Base-by-base conservation (phyloP, 352 stramenopile species). In the Phytopythium ostracodes region DNA sequence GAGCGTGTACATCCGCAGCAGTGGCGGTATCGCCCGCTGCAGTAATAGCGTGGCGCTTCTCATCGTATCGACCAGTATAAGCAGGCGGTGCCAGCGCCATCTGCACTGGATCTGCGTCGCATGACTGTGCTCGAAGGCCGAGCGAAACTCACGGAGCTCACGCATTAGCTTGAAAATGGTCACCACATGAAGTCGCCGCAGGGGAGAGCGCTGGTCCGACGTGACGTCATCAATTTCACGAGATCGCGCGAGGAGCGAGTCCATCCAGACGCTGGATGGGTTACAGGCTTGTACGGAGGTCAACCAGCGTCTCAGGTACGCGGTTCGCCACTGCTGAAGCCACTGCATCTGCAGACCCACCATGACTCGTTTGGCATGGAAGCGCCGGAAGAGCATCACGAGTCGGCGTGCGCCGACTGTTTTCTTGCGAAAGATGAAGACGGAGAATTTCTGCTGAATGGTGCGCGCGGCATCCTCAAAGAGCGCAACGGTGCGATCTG, bases 321-420 rank as follows among this genome's bases (percentile, higher is more conserved):
- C 1, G 15, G 10, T 15, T 6, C 11, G 47, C 66, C 66, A 79
- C 1, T 17, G 20, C 9, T 60, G 10, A 15, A 77, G 47, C 36
- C 60, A 67, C 22, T 50, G 43, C 3, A 46, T 12, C 31, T 66
- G 56, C 38, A 24, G 62, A 10, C 38, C 9, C 8, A 66, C 33
- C 44, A 70, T 29, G 6, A 52, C 25, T 50, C 64, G 66, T 43
- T 61, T 73, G 15, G 54, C 53, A 7, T 25, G 17, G 36, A 73
- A 81, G 3, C 31, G 12, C 9, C 64, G 63, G 43, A 79, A 54
- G 18, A 81, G 33, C 22, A 15, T 35, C 11, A 60, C 68, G 20
- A 76, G 27, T 42, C 15, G 31, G 14, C 22, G 18, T 7, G 68
- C 38, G 4, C 52, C n/a, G 15, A 65, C 46, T n/a, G 14, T 46